Evolutionary conservation across 2,329 filamentous ascomycete species (phyloP), one percentile per base, ranked within the genome.

Genomic region (Aspergillus latus): DNA sequence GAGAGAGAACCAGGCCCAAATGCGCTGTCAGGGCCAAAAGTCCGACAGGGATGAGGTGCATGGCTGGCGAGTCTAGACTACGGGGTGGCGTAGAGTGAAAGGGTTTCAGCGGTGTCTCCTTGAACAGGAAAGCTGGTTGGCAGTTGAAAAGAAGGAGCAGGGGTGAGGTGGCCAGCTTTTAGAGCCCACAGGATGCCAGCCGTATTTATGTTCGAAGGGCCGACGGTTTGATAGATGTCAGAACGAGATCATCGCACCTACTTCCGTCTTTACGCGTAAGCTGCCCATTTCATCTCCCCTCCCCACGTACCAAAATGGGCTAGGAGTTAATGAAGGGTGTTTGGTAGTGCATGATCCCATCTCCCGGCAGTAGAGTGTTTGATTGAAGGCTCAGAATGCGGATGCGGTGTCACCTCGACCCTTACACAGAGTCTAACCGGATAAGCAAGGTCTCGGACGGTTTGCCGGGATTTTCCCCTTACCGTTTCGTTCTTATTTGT

Each of bases 11-110:
- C n/a, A 59, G 56, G 30, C 55, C 50, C 32, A 62, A 39, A 29
- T 61, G 49, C 11, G 53, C 52, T 49, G 56, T 28, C n/a, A 64
- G 55, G 32, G 53, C 46, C 28, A 62, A n/a, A 13, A 59, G 11
- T 21, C 29, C 49, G 32, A 15, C n/a, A 45, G 44, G 55, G 50
- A 26, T 44, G 49, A 57, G 45, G 26, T 53, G 45, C 55, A 57
- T 57, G 29, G 11, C 49, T 37, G 26, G 5, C 4, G 5, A 16
- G 15, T 30, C 44, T 52, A 21, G 26, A 21, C 26, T 47, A n/a
- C n/a, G 21, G 10, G 3, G 13, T 46, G 26, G 28, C 34, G 34
- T 37, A 13, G 34, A 11, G 34, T 37, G 10, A 37, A 13, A 37
- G n/a, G 34, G 10, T 37, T 37, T 37, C 10, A 37, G 34, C n/a